Evolutionary conservation across 2,329 filamentous ascomycete species (phyloP), one percentile per base, ranked within the genome.

Genomic region (Acrodontium crateriforme): DNA sequence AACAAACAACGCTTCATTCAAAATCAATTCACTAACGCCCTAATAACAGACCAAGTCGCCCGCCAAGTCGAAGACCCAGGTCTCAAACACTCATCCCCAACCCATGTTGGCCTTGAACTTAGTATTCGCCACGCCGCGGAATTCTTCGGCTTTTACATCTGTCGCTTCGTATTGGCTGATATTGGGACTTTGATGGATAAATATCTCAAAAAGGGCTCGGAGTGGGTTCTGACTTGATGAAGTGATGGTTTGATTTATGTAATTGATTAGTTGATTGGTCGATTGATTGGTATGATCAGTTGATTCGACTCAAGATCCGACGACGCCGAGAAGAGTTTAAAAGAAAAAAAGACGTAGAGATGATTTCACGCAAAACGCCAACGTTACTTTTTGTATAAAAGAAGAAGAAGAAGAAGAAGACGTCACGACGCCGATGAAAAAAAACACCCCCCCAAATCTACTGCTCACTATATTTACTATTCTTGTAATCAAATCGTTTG

Each of bases 141-240:
- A 56, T 98, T 98, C 56, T 98, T 98, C 53, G 85, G 78, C 10
- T 94, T 98, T 55, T 95, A 89, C 53, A 69, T 98, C 16, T 94
- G 87, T 55, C 78, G 89, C 11, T 98, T 98, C 52, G 84, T 85
- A n/a, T 62, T 98, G 35, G 67, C 74, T 3, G 89, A 98, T 53
- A 60, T 98, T 36, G 69, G 74, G 20, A 54, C 89, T 50, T 65
- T 98, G 60, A 63, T 98, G 42, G 89, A 98, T 54, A 98, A 95
- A 53, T 95, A 89, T 49, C 77, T 98, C 53, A 98, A 98, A 65
- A 73, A 85, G 40, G 85, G 87, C 14, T 92, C 78, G 45, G 87
- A 25, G 9, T 16, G 87, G 87, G 84, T 94, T 29, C 55, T 77
- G 36, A 58, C 66, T 30, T 74, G 43, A 54, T 18, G 10, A n/a